Conservation (phyloP, 2,329 filamentous ascomycete species). For the Scorias spongiosa region DNA sequence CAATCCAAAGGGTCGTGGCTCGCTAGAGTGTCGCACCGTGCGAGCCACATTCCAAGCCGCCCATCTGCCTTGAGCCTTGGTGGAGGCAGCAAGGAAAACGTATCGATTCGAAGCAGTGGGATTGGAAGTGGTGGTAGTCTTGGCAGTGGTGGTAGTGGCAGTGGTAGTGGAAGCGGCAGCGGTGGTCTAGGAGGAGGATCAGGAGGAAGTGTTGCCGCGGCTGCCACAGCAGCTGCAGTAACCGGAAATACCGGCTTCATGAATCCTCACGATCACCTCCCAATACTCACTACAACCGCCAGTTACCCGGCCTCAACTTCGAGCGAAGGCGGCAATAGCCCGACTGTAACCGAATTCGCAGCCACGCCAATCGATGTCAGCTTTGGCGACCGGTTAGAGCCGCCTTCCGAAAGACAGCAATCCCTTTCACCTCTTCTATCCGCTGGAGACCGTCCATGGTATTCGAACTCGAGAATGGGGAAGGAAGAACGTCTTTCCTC, state of each 20-base stretch:
- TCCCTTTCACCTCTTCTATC: slow-evolving; percentile 5
- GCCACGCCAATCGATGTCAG: slow-evolving; percentile 18
- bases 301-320: slow-evolving; percentile 9
- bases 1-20: slow-evolving; percentile 11
- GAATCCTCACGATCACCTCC: slow-evolving; percentile 8
- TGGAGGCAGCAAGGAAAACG: slow-evolving; percentile 2
- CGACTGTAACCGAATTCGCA: slow-evolving; percentile 15
- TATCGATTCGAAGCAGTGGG: slow-evolving; percentile 6
- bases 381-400: slow-evolving; percentile 13
- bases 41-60: slow-evolving; percentile 14
- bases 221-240: background rate
- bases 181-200: background rate
- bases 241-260: background rate
- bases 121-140: slow-evolving; percentile 3
- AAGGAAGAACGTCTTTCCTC: background rate
- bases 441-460: background rate
- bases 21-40: slow-evolving; percentile 15
- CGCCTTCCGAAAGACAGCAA: slow-evolving; percentile 5
- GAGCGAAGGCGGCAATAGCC: slow-evolving; percentile 7
- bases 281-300: slow-evolving; percentile 6
- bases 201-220: too few relatives aligned
- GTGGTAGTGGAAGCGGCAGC: background rate
- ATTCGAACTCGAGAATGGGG: background rate
- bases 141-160: background rate
- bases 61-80: slow-evolving; percentile 2